A percentile compares a stretch with the other conserved stretches of the same genome.
Evolutionary conservation across 305 asterid genomes (phyloP).

Genomic region (Plantago coronopus): DNA sequence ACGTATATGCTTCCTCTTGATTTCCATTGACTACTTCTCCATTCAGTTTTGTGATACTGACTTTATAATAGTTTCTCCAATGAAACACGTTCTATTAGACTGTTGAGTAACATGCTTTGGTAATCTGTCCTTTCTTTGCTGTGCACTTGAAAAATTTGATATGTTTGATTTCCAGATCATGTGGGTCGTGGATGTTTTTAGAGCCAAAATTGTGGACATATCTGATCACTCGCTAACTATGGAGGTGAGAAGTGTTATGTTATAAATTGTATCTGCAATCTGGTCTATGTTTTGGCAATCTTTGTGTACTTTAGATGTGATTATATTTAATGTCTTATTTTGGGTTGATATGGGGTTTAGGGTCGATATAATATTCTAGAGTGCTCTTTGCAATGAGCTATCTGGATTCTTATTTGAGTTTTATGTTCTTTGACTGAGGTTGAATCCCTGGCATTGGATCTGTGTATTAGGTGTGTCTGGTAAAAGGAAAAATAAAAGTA

Average conservation of each 20-base stretch:
- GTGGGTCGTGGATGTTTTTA: slow-evolving; percentile 93
- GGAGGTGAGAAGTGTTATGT: slow-evolving; percentile 52
- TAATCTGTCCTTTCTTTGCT: slow-evolving; percentile 9
- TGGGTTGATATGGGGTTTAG: too few species aligned
- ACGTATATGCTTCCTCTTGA: slow-evolving; percentile 43
- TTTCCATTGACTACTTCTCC: background rate
- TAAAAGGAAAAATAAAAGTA: too few species aligned
- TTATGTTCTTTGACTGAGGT: too few species aligned
- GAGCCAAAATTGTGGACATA: slow-evolving; percentile 94
- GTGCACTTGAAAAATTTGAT: slow-evolving; percentile 8
- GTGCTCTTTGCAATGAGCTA: too few species aligned
- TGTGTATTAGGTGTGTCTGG: too few species aligned
- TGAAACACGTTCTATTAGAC: slow-evolving; percentile 4
- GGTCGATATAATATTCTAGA: too few species aligned
- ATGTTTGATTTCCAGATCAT: slow-evolving; percentile 53
- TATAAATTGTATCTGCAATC: slow-evolving; percentile 1
- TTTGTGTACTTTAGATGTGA: too few species aligned
- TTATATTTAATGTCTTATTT: too few species aligned
- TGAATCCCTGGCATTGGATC: too few species aligned
- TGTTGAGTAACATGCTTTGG: background rate
- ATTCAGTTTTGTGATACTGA: background rate
- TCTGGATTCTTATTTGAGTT: too few species aligned
- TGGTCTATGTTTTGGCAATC: background rate
- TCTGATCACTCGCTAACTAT: slow-evolving; percentile 85
- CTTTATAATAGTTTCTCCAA: slow-evolving; percentile 3